Evolutionary conservation across 495 filamentous ascomycete genomes (phyloP).

Genomic region (Diplogelasinospora grovesii): DNA sequence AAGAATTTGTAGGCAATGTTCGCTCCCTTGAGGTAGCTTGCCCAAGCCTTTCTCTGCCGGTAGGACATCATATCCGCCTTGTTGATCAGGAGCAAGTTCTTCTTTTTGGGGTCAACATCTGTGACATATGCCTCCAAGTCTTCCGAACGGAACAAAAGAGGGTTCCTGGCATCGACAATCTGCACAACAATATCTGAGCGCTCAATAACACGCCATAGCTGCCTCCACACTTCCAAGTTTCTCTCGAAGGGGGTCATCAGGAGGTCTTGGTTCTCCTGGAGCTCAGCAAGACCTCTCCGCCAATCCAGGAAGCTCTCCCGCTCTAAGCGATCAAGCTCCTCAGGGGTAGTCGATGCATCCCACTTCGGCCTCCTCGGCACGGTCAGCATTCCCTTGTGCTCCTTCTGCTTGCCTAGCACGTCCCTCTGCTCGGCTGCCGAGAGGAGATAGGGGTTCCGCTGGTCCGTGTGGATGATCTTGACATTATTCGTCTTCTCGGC

Average conservation of each 20-base stretch:
- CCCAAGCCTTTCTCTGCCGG: conserved; percentile 79
- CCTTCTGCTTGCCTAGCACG: conserved; percentile 70
- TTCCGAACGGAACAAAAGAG: conserved; percentile 86
- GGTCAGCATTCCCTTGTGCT: conserved; percentile 69
- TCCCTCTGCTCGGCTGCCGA: conserved; percentile 78
- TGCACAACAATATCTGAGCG: conserved; percentile 93
- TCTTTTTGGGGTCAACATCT: conserved; percentile 80
- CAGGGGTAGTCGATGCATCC: conserved; percentile 75
- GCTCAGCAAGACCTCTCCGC: conserved; percentile 82
- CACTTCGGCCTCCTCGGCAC: conserved; percentile 87
- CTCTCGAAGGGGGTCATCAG: conserved; percentile 98
- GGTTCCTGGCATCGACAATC: conserved; percentile 97
- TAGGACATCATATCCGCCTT: conserved; percentile 99
- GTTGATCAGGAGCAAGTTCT: conserved; percentile 91
- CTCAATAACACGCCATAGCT: conserved; percentile 98
- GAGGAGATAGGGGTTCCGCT: conserved; percentile 91
- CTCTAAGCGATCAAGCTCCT: conserved; percentile 74
- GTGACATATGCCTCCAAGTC: conserved; percentile 92
- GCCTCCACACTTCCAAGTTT: conserved; percentile 97
- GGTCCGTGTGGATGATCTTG: conserved; percentile 93
- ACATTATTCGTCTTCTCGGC: conserved; percentile 98
- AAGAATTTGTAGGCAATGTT: conserved; percentile 91
- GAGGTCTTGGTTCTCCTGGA: conserved; percentile 88
- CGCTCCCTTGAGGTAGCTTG: conserved; percentile 73
- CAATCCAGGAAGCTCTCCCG: conserved; percentile 77